A percentile compares a stretch with the other conserved stretches of the same genome.
Conservation (phyloP, 495 filamentous ascomycete genomes). For the Aspergillus funiculosus region DNA sequence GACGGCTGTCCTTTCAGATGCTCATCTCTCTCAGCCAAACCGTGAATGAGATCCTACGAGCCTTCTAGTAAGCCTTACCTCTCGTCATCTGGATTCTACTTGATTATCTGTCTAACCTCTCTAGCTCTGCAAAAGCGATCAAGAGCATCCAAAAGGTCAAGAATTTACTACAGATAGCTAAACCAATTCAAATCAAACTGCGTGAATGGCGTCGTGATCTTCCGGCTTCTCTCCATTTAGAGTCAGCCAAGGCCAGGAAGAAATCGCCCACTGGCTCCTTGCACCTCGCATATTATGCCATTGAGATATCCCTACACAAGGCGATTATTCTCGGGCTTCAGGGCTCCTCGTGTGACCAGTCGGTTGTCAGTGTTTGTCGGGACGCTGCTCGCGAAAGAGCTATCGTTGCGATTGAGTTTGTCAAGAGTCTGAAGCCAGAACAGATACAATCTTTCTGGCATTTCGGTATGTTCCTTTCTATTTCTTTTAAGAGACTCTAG, state of each 20-base stretch:
- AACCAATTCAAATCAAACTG: constrained; percentile 4
- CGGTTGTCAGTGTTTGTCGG: constrained; percentile 1
- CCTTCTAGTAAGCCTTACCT: neutral
- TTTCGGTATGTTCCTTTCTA: neutral
- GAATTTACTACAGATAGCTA: constrained; percentile 3
- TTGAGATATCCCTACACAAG: constrained; percentile 4
- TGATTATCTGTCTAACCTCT: neutral
- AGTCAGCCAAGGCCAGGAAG: neutral
- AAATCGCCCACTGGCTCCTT: constrained; percentile 4
- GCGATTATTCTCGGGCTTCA: constrained; percentile 1
- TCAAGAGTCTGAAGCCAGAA: constrained; percentile 2
- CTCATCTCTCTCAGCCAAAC: constrained; percentile 3
- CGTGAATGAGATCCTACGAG: constrained; percentile 8
- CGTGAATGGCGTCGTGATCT: constrained; percentile 5
- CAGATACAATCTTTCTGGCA: constrained; percentile 6
- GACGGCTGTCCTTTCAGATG: constrained; percentile 2
- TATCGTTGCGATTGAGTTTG: constrained; percentile 2
- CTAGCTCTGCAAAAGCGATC: neutral
- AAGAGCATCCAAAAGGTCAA: neutral
- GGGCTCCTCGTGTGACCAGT: constrained; percentile 3
- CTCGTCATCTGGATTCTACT: neutral
- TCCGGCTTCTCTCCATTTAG: neutral
- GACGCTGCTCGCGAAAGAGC: constrained; percentile 5
- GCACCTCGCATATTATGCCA: constrained; percentile 2
- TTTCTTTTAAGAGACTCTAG: neutral